Base-by-base conservation (phyloP, 2,329 filamentous ascomycete species). In the Monilinia fructicola region DNA sequence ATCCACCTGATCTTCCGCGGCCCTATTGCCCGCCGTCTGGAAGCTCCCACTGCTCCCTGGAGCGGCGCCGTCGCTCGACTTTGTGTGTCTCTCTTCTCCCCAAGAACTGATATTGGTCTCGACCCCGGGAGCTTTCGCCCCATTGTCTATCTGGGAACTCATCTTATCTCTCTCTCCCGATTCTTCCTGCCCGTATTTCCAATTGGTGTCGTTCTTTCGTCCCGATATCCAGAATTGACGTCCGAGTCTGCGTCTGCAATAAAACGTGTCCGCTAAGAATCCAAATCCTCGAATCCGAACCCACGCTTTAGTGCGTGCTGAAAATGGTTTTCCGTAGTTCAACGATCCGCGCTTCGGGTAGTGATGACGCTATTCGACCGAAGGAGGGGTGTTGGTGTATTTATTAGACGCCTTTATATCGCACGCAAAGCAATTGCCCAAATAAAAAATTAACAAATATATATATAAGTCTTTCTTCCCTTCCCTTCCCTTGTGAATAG, bases 401-500 rank as follows among this genome's bases (percentile, higher is more conserved):
- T 38, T 26, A 62, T 38, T 38, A 60, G 58, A 9, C 28, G 28
- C 21, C 14, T 63, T n/a, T n/a, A n/a, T 59, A 40, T 46, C n/a
- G 38, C 35, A 14, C 31, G 31, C 31, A 28, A 62, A 54, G n/a
- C 55, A 28, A 50, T 50, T 11, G 16, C 38, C 38, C 38, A n/a
- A n/a, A n/a, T 3, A 4, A 50, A 23, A 40, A 21, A 44, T 54
- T 16, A 10, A 21, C 48, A 68, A 62, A 40, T 14, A 50, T 54
- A 66, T n/a, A 10, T 11, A 64, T 64, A 73, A 76, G 74, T 75
- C 74, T 75, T 75, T 76, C 71, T 74, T 65, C 69, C 54, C 67
- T 68, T 70, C 65, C 71, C 31, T 54, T 54, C 42, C 42, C 23
- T 26, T 54, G 56, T 64, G 44, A 26, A 64, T 69, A 74, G 70